phyloP scores from a whole-genome alignment of 768 basidiomycete genomes.

The Xerocomellus chrysenteron region DNA sequence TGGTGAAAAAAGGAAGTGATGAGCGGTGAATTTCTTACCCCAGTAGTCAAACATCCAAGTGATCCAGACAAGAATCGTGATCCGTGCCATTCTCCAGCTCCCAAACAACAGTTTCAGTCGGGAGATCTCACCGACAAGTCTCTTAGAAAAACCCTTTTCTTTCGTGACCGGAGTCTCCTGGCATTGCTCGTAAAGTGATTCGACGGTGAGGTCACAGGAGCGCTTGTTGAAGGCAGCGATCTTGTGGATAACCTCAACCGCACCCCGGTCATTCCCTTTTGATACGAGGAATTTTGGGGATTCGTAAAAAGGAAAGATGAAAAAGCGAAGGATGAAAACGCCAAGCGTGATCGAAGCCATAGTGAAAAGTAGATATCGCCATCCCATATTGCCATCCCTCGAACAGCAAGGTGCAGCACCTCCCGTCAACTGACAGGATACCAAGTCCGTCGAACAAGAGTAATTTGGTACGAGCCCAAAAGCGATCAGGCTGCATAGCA shows the following conservation, averaged over 20 bases:
- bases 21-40: background rate
- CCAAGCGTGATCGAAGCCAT: conserved; percentile 7
- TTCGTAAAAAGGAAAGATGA: conserved; percentile 18
- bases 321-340: conserved; percentile 14
- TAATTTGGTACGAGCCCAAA: conserved; percentile 12
- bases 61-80: conserved; percentile 12
- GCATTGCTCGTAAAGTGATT: conserved; percentile 10
- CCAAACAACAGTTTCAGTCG: conserved; percentile 14
- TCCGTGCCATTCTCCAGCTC: conserved; percentile 11
- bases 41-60: conserved; percentile 15
- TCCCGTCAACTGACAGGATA: conserved; percentile 13
- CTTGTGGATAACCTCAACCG: conserved; percentile 16
- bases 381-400: conserved; percentile 17
- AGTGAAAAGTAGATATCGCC: conserved; percentile 18
- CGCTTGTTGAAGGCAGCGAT: conserved; percentile 14
- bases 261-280: conserved; percentile 12
- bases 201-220: conserved; percentile 12
- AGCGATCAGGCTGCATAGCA: background rate
- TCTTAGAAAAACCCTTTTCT: background rate
- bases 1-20: background rate
- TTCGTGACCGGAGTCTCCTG: background rate
- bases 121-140: conserved; percentile 3
- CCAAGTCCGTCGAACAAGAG: conserved; percentile 11
- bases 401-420: conserved; percentile 17
- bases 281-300: conserved; percentile 13